Base-by-base conservation (phyloP, 176 grass and related monocot species). In the Oryza meyeriana region DNA sequence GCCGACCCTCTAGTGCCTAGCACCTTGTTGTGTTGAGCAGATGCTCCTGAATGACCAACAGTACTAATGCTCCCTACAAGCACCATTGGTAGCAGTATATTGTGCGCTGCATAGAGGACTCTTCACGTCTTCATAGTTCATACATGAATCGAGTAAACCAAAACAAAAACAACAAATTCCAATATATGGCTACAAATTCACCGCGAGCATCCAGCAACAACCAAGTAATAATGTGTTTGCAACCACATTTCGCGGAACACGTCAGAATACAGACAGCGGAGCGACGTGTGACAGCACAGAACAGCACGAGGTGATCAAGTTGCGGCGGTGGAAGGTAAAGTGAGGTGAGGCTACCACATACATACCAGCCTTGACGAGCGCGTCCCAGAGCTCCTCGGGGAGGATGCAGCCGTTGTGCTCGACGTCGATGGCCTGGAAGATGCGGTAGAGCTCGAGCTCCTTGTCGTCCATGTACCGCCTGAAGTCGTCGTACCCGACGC, bases 361-460 rank as follows among this genome's bases (percentile, higher is more conserved):
- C 84, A 74, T 97, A 97, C 95, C 95, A 62, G 95, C 92, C 88
- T 93, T 91, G 88, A 97, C 79, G 72, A 97, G 95, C 9, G 95
- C 95, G 59, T 91, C 90, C 95, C 95, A 97, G 32, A 97, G 92
- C 88, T 97, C 95, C 84, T 97, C 95, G 13, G 95, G 95, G 41
- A 97, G 89, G 81, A 97, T 97, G 81, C 95, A 97, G 0, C 95
- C 95, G 45, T 93, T 94, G 73, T 97, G 95, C 88, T 94, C 90
- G 66, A 97, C 95, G 83, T 97, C 95, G 66, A 97, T 97, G 82
- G 95, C 95, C 90, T 97, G 92, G 87, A 97, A 97, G 69, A 97
- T 97, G 81, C 90, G 90, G 85, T 97, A 97, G 78, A 97, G 86
- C 86, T 97, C 95, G 81, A 97, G 90, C 88, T 97, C 95, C 88